These are phyloP conservation scores for Pythium dissimile DNA, from an alignment of 352 stramenopile species.

Conservation along the genomic window DNA sequence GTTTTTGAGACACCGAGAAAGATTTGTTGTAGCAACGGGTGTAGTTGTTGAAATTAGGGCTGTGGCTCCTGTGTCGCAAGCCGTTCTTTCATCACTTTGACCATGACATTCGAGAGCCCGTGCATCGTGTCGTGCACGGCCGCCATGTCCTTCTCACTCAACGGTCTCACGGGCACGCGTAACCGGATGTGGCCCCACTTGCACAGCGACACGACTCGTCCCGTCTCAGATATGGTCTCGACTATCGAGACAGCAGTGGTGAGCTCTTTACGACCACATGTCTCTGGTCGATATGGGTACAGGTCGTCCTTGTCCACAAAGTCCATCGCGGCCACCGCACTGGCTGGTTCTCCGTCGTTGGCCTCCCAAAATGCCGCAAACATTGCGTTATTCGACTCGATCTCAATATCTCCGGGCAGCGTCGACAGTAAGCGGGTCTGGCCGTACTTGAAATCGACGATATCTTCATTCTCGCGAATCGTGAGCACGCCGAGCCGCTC, in stretches of 20 bases:
- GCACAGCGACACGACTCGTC: conserved; percentile 6
- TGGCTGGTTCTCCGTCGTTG: not conserved
- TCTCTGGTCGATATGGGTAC: conserved; percentile 17
- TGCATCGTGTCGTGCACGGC: not conserved
- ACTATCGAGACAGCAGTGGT: conserved; percentile 11
- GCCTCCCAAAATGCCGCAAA: conserved; percentile 8
- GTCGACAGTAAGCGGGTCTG: conserved; percentile 16
- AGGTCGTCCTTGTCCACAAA: conserved; percentile 19
- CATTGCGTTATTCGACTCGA: conserved; percentile 21
- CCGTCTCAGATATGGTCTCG: not conserved
- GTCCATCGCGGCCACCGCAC: conserved; percentile 11
- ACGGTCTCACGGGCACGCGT: not conserved
- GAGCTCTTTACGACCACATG: conserved; percentile 16
- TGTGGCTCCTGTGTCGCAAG: not conserved
- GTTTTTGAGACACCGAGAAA: not conserved
- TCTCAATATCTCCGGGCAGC: not conserved
- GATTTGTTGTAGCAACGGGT: not conserved
- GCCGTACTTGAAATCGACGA: conserved; percentile 7
- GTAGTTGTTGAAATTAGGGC: too few species aligned
- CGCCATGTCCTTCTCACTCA: conserved; percentile 2
- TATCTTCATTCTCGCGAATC: conserved; percentile 19
- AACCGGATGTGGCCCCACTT: conserved; percentile 16
- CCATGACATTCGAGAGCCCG: conserved; percentile 1
- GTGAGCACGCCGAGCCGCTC: conserved; percentile 21
- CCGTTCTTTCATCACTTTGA: conserved; percentile 9